Conservation (phyloP, 2,329 filamentous ascomycete species). For the Clonostachys solani region DNA sequence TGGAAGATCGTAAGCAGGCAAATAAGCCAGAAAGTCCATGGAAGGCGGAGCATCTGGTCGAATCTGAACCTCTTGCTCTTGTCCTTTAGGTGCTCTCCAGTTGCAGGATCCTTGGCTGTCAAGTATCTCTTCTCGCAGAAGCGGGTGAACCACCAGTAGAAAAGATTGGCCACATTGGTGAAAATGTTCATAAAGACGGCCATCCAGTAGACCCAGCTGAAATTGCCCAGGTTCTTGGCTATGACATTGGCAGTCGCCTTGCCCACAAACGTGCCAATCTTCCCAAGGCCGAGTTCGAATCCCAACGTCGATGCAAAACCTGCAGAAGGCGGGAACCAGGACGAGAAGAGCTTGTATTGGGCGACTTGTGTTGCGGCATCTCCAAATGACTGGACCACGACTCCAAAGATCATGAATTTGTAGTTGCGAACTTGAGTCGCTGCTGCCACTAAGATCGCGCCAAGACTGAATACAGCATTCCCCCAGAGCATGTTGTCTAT, state of each 20-base stretch:
- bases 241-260: conserved; percentile 55
- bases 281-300: conserved; percentile 53
- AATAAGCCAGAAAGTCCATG: conserved; percentile 53
- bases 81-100: conserved; percentile 51
- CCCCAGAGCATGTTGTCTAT: conserved; percentile 47
- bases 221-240: conserved; percentile 48
- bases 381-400: conserved; percentile 48
- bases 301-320: conserved; percentile 56
- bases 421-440: conserved; percentile 49
- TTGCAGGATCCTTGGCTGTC: conserved; percentile 43
- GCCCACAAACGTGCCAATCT: conserved; percentile 55
- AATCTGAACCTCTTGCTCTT: conserved; percentile 50
- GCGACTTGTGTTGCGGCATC: conserved; percentile 58
- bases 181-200: conserved; percentile 58
- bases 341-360: conserved; percentile 58
- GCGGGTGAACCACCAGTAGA: conserved; percentile 49
- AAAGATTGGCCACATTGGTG: conserved; percentile 46
- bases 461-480: conserved; percentile 49
- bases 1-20: conserved; percentile 43
- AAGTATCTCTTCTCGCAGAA: conserved; percentile 38
- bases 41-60: conserved; percentile 44
- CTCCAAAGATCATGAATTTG: conserved; percentile 52
- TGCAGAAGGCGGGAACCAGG: conserved; percentile 54
- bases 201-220: conserved; percentile 55
- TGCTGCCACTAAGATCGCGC: conserved; percentile 51